Percentiles rank a stretch among this genome's conserved stretches.
Evolutionary conservation across 2,329 filamentous ascomycete genomes (phyloP).

Genomic region (Dryadomyces quercus-mongolicae): DNA sequence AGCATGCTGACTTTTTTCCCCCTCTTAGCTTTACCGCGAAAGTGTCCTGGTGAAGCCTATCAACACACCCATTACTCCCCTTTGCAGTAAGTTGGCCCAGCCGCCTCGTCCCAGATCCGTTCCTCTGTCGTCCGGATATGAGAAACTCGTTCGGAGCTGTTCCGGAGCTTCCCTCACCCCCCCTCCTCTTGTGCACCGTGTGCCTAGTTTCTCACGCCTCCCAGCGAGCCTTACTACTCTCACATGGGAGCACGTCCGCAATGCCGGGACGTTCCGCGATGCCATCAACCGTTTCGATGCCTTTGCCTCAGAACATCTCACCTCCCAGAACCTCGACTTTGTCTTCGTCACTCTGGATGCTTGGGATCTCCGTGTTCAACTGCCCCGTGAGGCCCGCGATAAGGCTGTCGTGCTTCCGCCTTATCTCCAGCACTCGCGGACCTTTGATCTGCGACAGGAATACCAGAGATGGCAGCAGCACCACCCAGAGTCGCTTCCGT

Average conservation of each 20-base stretch:
- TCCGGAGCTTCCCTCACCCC: background rate
- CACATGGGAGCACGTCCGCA: slow-evolving; percentile 98
- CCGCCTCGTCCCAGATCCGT: slow-evolving; percentile 3
- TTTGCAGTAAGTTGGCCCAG: slow-evolving; percentile 72
- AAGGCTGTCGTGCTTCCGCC: slow-evolving; percentile 94
- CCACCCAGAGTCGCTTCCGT: slow-evolving; percentile 92
- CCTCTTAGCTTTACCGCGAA: slow-evolving; percentile 71
- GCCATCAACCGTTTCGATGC: slow-evolving; percentile 90
- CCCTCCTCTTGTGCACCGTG: background rate
- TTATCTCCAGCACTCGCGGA: slow-evolving; percentile 94
- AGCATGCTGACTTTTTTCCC: slow-evolving; percentile 7
- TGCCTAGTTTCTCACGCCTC: background rate
- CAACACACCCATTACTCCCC: slow-evolving; percentile 95
- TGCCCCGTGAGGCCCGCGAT: slow-evolving; percentile 93
- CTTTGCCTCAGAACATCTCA: slow-evolving; percentile 85
- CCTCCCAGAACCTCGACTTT: slow-evolving; percentile 86
- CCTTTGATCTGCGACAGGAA: slow-evolving; percentile 92
- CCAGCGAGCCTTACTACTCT: slow-evolving; percentile 90
- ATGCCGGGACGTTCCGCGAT: slow-evolving; percentile 93
- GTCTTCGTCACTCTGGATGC: slow-evolving; percentile 97
- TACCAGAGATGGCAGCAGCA: slow-evolving; percentile 98
- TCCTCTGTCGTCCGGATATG: no score
- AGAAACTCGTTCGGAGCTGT: background rate
- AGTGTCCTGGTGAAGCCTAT: slow-evolving; percentile 95
- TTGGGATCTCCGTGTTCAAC: slow-evolving; percentile 95